Evolutionary conservation across 192 early-diverging fungal genomes (phyloP).

Genomic region (Rhizoclosmatium sp.): DNA sequence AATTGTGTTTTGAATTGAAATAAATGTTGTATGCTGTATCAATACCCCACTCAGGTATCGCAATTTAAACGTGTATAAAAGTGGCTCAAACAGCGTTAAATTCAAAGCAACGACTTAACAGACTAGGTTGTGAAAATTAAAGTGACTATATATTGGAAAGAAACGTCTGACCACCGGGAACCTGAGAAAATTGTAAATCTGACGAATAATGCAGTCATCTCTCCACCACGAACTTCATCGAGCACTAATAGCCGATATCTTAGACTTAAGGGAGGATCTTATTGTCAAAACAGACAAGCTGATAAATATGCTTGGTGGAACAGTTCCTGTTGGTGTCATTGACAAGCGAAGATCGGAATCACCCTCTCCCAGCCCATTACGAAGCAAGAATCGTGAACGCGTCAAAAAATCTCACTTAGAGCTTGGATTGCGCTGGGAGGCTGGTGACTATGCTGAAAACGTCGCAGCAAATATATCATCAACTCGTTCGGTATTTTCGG

Average conservation of each 20-base stretch:
- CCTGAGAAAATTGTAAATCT: too few relatives aligned
- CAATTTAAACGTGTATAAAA: too few relatives aligned
- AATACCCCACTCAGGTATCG: too few relatives aligned
- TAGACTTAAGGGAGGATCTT: not conserved
- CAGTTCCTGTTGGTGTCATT: not conserved
- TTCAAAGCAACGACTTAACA: too few relatives aligned
- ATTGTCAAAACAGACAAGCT: constrained; percentile 21
- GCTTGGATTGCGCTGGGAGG: constrained; percentile 23
- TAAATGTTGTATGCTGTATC: too few relatives aligned
- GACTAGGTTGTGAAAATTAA: too few relatives aligned
- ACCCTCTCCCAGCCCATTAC: not conserved
- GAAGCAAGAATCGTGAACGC: not conserved
- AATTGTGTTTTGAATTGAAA: too few relatives aligned
- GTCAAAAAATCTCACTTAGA: constrained; percentile 6
- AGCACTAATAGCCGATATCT: not conserved
- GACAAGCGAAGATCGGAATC: not conserved
- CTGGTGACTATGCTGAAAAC: not conserved
- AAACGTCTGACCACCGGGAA: too few relatives aligned
- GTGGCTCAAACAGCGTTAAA: too few relatives aligned
- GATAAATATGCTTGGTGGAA: constrained; percentile 1
- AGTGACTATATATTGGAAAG: too few relatives aligned
- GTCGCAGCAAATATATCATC: not conserved
- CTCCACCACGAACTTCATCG: constrained; percentile 4
- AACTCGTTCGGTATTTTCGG: too few relatives aligned
- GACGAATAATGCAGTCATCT: too few relatives aligned